Evolutionary conservation across 2,329 filamentous ascomycete species (phyloP), one percentile per base, ranked within the genome.

Genomic region (Xylaria hypoxylon): DNA sequence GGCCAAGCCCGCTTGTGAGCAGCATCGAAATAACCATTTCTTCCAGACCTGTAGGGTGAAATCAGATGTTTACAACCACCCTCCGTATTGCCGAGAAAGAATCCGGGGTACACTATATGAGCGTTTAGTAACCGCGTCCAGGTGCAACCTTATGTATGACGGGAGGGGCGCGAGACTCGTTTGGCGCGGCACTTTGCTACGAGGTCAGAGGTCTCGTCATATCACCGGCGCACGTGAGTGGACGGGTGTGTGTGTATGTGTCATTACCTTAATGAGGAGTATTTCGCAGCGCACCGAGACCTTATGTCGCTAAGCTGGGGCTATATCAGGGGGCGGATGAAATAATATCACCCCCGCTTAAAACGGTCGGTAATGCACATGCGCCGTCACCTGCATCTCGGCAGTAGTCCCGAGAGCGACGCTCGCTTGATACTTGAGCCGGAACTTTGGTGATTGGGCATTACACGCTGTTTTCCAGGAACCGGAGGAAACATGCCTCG

Each of bases 21-120:
- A 48, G 4, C 38, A 35, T 57, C 22, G 35, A 64, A 62, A 67
- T 67, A 64, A 28, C 64, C 67, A 67, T 67, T 67, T 67, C 60
- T 69, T 64, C 67, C 59, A 67, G 52, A 26, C 63, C 59, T 65
- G 59, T 63, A 67, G 63, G 64, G 53, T 67, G 56, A 66, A 61
- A 56, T 44, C 28, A 58, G 40, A 44, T 50, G 52, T 67, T 58
- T 53, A 63, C 59, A 24, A 38, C 22, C 6, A 57, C 19, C 47
- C 56, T 64, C 63, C 59, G 55, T 55, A 61, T n/a, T 55, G 42
- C 59, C 56, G 67, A 62, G 60, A 58, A 59, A 35, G 33, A 59
- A 66, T 59, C 48, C 40, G 42, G 63, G 48, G 42, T 51, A 24
- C 22, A 57, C 40, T 42, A 65, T 47, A 68, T 38, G 40, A 62